Percentiles rank a stretch among this genome's conserved stretches.
These are phyloP conservation scores for Daldinia caldariorum DNA, from an alignment of 495 filamentous ascomycete species.

Conservation along the genomic window DNA sequence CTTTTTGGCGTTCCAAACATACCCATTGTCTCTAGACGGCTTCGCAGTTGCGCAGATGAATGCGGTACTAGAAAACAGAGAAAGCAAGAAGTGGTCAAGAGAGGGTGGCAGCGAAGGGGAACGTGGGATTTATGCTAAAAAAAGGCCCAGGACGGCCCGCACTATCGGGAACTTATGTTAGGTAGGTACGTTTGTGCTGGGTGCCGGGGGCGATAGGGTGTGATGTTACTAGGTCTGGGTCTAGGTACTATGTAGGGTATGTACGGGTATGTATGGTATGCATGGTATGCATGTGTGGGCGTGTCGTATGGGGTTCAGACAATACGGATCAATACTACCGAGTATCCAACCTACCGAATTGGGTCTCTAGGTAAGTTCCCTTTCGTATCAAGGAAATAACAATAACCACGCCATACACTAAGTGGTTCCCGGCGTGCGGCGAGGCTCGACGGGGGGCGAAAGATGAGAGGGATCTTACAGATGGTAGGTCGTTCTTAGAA, in stretches of 20 bases:
- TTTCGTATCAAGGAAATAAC: constrained; percentile 25
- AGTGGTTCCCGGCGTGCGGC: constrained; percentile 24
- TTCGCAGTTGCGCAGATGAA: constrained; percentile 16
- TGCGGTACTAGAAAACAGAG: constrained; percentile 27
- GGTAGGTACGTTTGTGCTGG: not conserved
- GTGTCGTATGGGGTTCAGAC: constrained; percentile 13
- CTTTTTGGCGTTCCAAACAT: constrained; percentile 13
- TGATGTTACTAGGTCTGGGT: too few relatives aligned
- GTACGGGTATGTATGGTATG: not conserved
- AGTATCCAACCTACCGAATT: constrained; percentile 23
- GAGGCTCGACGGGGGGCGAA: constrained; percentile 19
- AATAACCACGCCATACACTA: constrained; percentile 7
- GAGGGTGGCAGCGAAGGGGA: constrained; percentile 27
- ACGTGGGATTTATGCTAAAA: constrained; percentile 41
- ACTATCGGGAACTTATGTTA: constrained; percentile 6
- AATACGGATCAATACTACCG: constrained; percentile 28
- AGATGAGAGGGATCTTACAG: constrained; percentile 12
- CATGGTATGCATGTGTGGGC: too few relatives aligned
- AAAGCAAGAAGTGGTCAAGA: constrained; percentile 24
- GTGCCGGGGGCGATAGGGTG: not conserved
- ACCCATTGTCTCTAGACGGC: constrained; percentile 33
- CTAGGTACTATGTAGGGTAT: not conserved
- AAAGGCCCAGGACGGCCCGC: constrained; percentile 9
- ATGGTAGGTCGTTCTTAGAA: not conserved
- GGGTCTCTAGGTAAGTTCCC: constrained; percentile 21